Percentiles rank a stretch among this genome's conserved stretches.
phyloP scores from a whole-genome alignment of 768 basidiomycete species.

The Amanita fuliginea region DNA sequence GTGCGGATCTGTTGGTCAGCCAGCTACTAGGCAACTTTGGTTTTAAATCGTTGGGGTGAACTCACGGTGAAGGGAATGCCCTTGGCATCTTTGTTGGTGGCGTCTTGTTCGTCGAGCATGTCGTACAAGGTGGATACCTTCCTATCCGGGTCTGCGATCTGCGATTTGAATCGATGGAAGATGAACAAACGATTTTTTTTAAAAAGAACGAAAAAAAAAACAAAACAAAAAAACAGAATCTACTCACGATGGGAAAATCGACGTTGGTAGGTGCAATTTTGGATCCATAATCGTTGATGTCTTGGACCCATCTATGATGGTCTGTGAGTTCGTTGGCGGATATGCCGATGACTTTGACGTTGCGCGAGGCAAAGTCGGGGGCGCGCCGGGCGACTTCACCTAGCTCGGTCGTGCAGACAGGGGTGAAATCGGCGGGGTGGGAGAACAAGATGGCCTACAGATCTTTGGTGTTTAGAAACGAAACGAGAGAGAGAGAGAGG shows the following conservation, averaged over 20 bases:
- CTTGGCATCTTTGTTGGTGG: slow-evolving; percentile 76
- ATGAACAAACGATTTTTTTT: no score
- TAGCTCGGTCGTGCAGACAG: slow-evolving; percentile 94
- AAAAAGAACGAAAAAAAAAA: no score
- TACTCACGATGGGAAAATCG: slow-evolving; percentile 81
- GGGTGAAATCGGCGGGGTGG: slow-evolving; percentile 89
- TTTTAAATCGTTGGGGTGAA: no score
- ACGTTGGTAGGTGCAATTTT: slow-evolving; percentile 63
- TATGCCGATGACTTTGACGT: slow-evolving; percentile 89
- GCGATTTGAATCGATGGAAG: no score
- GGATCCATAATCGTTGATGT: slow-evolving; percentile 74
- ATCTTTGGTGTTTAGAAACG: no score
- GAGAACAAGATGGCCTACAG: slow-evolving; percentile 82
- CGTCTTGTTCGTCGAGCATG: slow-evolving; percentile 94
- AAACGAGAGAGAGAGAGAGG: no score
- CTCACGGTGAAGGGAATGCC: slow-evolving; percentile 88
- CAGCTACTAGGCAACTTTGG: no score
- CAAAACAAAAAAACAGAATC: not conserved
- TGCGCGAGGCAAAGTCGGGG: slow-evolving; percentile 74
- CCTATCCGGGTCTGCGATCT: slow-evolving; percentile 91
- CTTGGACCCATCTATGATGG: slow-evolving; percentile 83
- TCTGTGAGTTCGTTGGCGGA: slow-evolving; percentile 83
- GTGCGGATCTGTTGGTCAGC: slow-evolving; percentile 61
- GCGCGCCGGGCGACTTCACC: slow-evolving; percentile 88
- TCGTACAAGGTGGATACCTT: slow-evolving; percentile 81